phyloP scores from a whole-genome alignment of 2,329 filamentous ascomycete genomes.

The Chrysosporium queenslandicum region DNA sequence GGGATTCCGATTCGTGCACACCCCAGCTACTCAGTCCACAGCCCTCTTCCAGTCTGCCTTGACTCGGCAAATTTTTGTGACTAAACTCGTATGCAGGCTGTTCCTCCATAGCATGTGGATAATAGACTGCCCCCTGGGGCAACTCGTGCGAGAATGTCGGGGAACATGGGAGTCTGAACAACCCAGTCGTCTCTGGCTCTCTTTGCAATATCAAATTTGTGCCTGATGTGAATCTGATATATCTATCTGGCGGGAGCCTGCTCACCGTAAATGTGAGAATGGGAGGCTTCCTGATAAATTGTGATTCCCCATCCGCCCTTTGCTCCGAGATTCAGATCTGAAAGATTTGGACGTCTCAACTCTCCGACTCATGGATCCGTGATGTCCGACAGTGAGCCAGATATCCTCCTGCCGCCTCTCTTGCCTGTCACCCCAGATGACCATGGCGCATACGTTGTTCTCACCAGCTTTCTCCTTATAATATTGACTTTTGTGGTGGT shows the following conservation, averaged over 20 bases:
- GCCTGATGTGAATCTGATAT: neutral
- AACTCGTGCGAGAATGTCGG: neutral
- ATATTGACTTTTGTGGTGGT: conserved; percentile 18
- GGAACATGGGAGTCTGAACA: neutral
- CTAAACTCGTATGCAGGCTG: neutral
- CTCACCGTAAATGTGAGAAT: neutral
- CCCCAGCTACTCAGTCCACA: too few species aligned
- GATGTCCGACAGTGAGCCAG: conserved; percentile 1
- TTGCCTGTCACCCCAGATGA: conserved; percentile 14
- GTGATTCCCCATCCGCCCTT: neutral
- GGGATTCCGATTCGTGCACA: neutral
- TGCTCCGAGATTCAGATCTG: neutral
- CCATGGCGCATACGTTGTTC: conserved; percentile 16
- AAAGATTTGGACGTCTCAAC: neutral
- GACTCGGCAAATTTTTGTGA: too few species aligned
- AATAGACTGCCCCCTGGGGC: neutral
- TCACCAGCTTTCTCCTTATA: conserved; percentile 15
- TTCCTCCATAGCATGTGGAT: neutral
- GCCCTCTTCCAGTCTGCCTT: too few species aligned
- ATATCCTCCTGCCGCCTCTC: conserved; percentile 14
- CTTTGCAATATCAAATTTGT: neutral
- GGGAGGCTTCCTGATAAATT: neutral
- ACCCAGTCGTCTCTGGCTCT: neutral
- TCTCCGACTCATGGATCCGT: neutral
- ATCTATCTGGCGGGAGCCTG: neutral